phyloP scores from a whole-genome alignment of 164 flowering plant species.

The Liriodendron chinense region DNA sequence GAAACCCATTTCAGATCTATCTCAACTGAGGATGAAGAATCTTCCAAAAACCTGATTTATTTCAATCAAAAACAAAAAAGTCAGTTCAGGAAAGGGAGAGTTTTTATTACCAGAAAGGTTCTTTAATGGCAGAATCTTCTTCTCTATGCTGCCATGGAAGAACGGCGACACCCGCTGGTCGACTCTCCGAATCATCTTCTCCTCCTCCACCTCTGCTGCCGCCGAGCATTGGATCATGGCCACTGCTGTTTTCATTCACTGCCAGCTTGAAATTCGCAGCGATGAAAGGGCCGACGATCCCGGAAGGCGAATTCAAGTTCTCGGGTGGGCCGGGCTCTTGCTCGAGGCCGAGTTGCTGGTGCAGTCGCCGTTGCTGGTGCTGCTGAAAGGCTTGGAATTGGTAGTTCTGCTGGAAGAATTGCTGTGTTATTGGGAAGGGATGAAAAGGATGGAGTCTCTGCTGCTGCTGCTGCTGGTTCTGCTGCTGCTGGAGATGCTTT shows the following conservation, averaged over 20 bases:
- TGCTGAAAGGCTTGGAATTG: conserved; percentile 16
- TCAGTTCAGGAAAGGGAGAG: neutral
- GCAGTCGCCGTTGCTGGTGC: conserved; percentile 13
- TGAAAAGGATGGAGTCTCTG: conserved; percentile 4
- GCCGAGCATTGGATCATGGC: conserved; percentile 7
- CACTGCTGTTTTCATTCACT: conserved; percentile 15
- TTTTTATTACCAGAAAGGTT: conserved; percentile 30
- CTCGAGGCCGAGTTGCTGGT: conserved; percentile 9
- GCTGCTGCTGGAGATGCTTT: conserved; percentile 7
- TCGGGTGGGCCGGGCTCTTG: conserved; percentile 3
- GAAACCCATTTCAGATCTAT: neutral
- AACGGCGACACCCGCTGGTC: conserved; percentile 5
- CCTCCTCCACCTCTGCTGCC: neutral
- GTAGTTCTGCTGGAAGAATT: conserved; percentile 22
- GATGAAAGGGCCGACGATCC: conserved; percentile 10
- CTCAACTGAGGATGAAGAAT: neutral
- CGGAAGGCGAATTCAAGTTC: conserved; percentile 3
- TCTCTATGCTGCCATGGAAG: conserved; percentile 19
- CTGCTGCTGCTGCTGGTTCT: conserved; percentile 11
- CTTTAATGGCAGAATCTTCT: conserved; percentile 27
- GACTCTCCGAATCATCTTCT: conserved; percentile 10
- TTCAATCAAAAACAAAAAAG: neutral
- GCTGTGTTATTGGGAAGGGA: conserved; percentile 21
- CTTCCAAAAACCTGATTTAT: neutral
- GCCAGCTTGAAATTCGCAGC: conserved; percentile 18